Percentiles rank a stretch among this genome's conserved stretches.
Conservation (phyloP, 345 rosid species). For the Melaleuca quinquenervia region DNA sequence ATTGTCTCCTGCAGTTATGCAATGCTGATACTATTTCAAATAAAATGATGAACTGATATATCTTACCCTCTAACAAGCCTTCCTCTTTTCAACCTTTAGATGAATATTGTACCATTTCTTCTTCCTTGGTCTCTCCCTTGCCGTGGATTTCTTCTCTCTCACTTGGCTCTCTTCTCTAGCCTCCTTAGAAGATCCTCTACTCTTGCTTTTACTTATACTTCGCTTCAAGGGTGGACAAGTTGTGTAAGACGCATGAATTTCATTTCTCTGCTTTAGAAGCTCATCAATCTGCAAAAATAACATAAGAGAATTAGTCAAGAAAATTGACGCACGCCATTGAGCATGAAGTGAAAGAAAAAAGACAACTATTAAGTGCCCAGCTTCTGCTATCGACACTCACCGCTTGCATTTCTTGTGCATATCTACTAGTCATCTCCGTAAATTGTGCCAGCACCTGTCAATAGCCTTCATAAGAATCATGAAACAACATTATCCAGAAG, state of each 20-base stretch:
- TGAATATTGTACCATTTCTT: constrained; percentile 87
- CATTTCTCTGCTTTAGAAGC: constrained; percentile 75
- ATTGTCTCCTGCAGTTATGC: neutral
- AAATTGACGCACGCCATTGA: neutral
- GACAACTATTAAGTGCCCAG: neutral
- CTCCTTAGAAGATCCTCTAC: constrained; percentile 47
- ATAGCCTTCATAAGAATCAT: neutral
- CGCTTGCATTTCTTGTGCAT: constrained; percentile 87
- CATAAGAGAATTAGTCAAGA: neutral
- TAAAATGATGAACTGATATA: neutral
- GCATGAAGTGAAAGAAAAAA: neutral
- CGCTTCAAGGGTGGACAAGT: constrained; percentile 46
- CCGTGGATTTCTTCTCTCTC: constrained; percentile 49
- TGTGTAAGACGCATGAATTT: constrained; percentile 79
- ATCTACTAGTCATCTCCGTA: constrained; percentile 84
- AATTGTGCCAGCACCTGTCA: constrained; percentile 74
- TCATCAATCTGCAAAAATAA: constrained; percentile 63
- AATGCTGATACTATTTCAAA: neutral
- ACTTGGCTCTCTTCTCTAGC: constrained; percentile 45
- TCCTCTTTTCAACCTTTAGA: constrained; percentile 81
- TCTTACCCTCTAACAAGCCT: constrained; percentile 57
- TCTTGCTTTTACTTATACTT: constrained; percentile 51
- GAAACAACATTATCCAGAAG: neutral
- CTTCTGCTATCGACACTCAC: constrained; percentile 27
- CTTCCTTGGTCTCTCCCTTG: constrained; percentile 50